Percentiles rank a stretch among this genome's conserved stretches.
Conservation (phyloP, 768 basidiomycete genomes). For the Sistotremastrum niveocremeum region DNA sequence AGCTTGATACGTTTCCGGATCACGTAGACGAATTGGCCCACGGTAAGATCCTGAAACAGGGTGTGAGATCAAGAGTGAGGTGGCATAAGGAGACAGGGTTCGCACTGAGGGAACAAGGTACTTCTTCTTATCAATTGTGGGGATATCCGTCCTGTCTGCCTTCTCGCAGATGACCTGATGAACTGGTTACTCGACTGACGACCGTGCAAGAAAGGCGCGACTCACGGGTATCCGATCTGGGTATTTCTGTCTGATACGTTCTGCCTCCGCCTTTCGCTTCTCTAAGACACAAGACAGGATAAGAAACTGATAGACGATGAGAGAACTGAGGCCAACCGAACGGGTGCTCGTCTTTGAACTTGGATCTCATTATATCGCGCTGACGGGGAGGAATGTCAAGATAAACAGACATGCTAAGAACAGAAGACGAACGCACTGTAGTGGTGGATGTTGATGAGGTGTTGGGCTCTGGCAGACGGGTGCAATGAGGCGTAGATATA, state of each 20-base stretch:
- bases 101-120: slow-evolving; percentile 94
- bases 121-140: slow-evolving; percentile 99
- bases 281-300: slow-evolving; percentile 32
- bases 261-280: slow-evolving; percentile 98
- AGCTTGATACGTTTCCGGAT: slow-evolving; percentile 99
- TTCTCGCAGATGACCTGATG: slow-evolving; percentile 98
- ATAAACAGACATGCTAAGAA: too few relatives aligned
- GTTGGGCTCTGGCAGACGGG: too few relatives aligned
- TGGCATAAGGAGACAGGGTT: slow-evolving; percentile 2
- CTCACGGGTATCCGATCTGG: slow-evolving; percentile 94
- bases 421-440: too few relatives aligned
- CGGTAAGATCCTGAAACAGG: slow-evolving; percentile 68
- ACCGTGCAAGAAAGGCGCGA: slow-evolving; percentile 10
- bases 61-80: not conserved
- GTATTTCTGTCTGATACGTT: slow-evolving; percentile 98
- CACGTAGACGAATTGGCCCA: slow-evolving; percentile 98
- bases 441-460: too few relatives aligned
- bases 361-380: slow-evolving; percentile 58
- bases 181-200: slow-evolving; percentile 1
- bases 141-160: slow-evolving; percentile 95
- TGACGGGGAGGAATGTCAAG: not conserved
- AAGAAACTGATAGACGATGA: slow-evolving; percentile 2
- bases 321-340: slow-evolving; percentile 55
- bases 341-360: slow-evolving; percentile 98
- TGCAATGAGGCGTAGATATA: too few relatives aligned